Evolutionary conservation across 129 eudicot species (phyloP).

Genomic region (Flaveria bidentis): DNA sequence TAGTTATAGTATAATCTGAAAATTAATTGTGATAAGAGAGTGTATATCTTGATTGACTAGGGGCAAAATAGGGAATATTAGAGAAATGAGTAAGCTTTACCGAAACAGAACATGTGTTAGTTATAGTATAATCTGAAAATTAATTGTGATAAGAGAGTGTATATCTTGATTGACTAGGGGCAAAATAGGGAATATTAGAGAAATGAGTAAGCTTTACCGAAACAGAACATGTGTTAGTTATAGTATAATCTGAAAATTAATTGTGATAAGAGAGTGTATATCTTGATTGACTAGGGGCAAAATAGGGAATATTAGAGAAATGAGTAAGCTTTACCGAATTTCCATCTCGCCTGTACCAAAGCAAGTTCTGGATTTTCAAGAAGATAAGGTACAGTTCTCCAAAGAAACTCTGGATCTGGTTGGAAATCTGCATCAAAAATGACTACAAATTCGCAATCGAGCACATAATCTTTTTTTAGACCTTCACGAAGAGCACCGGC

Average conservation of each 20-base stretch:
- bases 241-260: slow-evolving; percentile 7
- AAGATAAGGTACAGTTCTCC: slow-evolving; percentile 72
- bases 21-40: background rate
- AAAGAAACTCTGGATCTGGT: slow-evolving; percentile 77
- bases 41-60: slow-evolving; percentile 9
- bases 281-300: background rate
- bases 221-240: slow-evolving; percentile 15
- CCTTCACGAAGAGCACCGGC: slow-evolving; percentile 92
- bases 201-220: too few species aligned
- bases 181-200: background rate
- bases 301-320: slow-evolving; percentile 5
- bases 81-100: too few species aligned
- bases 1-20: slow-evolving; percentile 10
- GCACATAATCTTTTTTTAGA: slow-evolving; percentile 61
- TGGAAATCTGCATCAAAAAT: slow-evolving; percentile 93
- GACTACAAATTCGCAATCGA: slow-evolving; percentile 66
- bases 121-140: slow-evolving; percentile 6
- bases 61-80: background rate
- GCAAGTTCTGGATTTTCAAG: slow-evolving; percentile 70
- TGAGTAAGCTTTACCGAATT: slow-evolving; percentile 57
- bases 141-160: background rate
- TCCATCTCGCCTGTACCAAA: slow-evolving; percentile 93
- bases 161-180: slow-evolving; percentile 1
- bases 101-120: slow-evolving; percentile 21
- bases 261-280: slow-evolving; percentile 5